Conservation (phyloP, 2,329 filamentous ascomycete species). For the Ophiostoma himal-ulmi region DNA sequence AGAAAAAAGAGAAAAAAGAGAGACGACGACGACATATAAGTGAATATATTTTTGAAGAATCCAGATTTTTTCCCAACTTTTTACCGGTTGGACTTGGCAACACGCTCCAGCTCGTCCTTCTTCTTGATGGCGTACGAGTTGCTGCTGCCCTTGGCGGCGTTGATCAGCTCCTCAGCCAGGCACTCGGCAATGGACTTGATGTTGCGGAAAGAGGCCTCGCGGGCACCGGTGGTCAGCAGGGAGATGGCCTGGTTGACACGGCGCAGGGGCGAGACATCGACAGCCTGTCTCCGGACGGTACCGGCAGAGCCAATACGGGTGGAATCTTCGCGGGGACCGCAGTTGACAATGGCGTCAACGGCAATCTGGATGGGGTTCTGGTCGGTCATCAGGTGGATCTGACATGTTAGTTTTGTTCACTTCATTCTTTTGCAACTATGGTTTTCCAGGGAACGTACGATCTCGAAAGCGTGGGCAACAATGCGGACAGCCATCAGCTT, state of each 20-base stretch:
- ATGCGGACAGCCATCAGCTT: conserved; percentile 99
- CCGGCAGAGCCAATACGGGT: conserved; percentile 99
- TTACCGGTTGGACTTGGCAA: conserved; percentile 99
- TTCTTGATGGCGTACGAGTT: conserved; percentile 99
- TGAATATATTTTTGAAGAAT: conserved; percentile 8
- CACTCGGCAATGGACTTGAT: conserved; percentile 99
- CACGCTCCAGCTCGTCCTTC: conserved; percentile 99
- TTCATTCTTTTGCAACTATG: neutral
- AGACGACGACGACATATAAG: neutral
- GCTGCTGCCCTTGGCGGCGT: conserved; percentile 99
- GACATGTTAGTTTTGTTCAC: neutral
- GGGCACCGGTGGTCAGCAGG: conserved; percentile 96
- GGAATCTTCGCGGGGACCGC: conserved; percentile 98
- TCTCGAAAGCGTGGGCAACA: conserved; percentile 98
- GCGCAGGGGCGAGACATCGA: conserved; percentile 99
- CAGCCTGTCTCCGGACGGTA: conserved; percentile 99
- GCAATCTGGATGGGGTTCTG: conserved; percentile 99
- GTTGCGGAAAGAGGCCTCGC: conserved; percentile 99
- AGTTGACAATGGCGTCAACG: conserved; percentile 99
- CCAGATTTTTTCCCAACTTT: conserved; percentile 32
- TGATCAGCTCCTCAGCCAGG: conserved; percentile 99
- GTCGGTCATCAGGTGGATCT: conserved; percentile 99
- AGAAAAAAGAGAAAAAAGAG: neutral
- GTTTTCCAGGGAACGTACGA: conserved; percentile 52
- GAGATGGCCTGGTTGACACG: conserved; percentile 99